Conservation (phyloP, 441 rosid genomes). For the Euphorbia celastroides region DNA sequence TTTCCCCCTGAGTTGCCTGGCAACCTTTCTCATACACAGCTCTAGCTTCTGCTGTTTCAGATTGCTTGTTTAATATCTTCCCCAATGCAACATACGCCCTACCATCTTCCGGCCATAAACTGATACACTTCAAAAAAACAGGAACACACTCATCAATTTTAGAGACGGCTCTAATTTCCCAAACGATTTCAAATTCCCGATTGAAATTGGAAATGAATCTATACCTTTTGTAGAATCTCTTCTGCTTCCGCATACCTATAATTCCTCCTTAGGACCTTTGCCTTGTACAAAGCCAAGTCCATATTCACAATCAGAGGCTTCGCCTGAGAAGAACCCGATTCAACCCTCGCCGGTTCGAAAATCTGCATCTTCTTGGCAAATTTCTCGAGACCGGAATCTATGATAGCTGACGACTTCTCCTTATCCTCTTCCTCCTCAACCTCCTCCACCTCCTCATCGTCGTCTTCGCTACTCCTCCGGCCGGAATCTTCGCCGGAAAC, state of each 20-base stretch:
- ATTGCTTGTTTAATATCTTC: slow-evolving; percentile 67
- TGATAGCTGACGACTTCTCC: slow-evolving; percentile 30
- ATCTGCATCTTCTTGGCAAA: slow-evolving; percentile 84
- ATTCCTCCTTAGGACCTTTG: slow-evolving; percentile 55
- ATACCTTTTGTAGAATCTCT: slow-evolving; percentile 66
- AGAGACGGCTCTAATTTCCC: not conserved
- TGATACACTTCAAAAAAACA: slow-evolving; percentile 52
- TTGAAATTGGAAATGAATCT: no score
- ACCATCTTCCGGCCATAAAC: slow-evolving; percentile 92
- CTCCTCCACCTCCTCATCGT: slow-evolving; percentile 21
- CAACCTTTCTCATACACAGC: slow-evolving; percentile 76
- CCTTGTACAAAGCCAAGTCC: slow-evolving; percentile 80
- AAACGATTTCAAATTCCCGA: no score
- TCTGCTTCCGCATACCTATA: slow-evolving; percentile 56
- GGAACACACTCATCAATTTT: slow-evolving; percentile 16
- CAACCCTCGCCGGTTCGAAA: slow-evolving; percentile 71
- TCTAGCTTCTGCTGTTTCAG: slow-evolving; percentile 47
- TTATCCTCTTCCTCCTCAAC: slow-evolving; percentile 20
- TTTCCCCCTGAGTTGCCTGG: slow-evolving; percentile 92
- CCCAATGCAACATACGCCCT: slow-evolving; percentile 80
- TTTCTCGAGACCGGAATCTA: slow-evolving; percentile 55
- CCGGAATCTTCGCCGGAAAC: slow-evolving; percentile 34
- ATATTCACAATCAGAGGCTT: slow-evolving; percentile 65
- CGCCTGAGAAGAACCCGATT: slow-evolving; percentile 27
- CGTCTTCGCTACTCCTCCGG: slow-evolving; percentile 18